Conservation (phyloP, 805 yeast species). For the Kazachstania psychrophila region DNA sequence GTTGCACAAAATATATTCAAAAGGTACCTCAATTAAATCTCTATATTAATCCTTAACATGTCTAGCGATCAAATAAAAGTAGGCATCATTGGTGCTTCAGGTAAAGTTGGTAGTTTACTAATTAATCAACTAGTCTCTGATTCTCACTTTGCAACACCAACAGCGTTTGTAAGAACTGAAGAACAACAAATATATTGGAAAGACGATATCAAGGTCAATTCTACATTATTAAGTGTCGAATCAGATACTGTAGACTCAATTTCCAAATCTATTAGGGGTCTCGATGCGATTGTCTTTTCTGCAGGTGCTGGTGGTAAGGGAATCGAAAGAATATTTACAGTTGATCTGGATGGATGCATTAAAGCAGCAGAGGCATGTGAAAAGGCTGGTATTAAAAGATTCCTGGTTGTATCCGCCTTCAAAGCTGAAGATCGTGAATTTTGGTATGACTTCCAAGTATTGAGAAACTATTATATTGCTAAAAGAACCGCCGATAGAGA, state of each 20-base stretch:
- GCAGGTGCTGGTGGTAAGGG: constrained; percentile 44
- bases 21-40: too few species aligned
- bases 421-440: constrained; percentile 41
- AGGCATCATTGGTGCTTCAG: constrained; percentile 50
- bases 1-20: too few species aligned
- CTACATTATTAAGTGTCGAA: constrained; percentile 34
- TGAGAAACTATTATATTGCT: constrained; percentile 46
- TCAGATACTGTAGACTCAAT: constrained; percentile 30
- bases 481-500: constrained; percentile 51
- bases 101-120: constrained; percentile 45
- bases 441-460: constrained; percentile 30
- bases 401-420: constrained; percentile 46
- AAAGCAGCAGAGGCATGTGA: constrained; percentile 47
- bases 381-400: constrained; percentile 35
- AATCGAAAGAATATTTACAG: constrained; percentile 35
- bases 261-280: constrained; percentile 34
- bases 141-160: constrained; percentile 30
- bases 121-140: constrained; percentile 27
- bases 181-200: constrained; percentile 36
- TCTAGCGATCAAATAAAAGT: too few species aligned
- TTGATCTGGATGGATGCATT: constrained; percentile 56
- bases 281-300: constrained; percentile 44
- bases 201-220: constrained; percentile 30
- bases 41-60: too few species aligned
- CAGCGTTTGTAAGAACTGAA: constrained; percentile 36